Evolutionary conservation across 768 basidiomycete species (phyloP).

Genomic region (Russula griseocarnosa): DNA sequence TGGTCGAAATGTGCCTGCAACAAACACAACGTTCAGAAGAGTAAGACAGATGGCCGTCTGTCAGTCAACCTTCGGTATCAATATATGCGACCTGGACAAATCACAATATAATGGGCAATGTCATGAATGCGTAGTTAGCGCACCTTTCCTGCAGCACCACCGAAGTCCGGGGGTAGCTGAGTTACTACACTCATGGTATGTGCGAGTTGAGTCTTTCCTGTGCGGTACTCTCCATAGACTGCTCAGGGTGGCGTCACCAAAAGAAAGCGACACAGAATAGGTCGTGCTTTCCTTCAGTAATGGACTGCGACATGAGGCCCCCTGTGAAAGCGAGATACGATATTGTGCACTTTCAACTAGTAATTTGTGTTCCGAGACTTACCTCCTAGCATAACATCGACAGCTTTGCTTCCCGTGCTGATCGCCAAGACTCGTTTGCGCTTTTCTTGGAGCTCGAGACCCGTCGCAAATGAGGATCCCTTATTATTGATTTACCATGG

Average conservation of each 20-base stretch:
- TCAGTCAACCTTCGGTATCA: conserved; percentile 68
- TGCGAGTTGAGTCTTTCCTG: conserved; percentile 92
- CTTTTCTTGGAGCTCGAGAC: conserved; percentile 84
- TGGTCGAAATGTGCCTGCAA: conserved; percentile 84
- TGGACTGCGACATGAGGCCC: conserved; percentile 87
- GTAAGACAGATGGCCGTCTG: not conserved
- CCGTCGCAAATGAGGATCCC: conserved; percentile 91
- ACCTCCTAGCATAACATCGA: conserved; percentile 88
- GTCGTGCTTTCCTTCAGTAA: conserved; percentile 67
- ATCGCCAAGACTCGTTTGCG: conserved; percentile 75
- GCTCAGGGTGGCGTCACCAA: conserved; percentile 7
- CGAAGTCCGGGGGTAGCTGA: conserved; percentile 85
- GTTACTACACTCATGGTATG: conserved; percentile 92
- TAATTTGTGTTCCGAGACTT: conserved; percentile 23
- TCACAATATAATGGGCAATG: not conserved
- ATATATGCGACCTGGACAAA: conserved; percentile 75
- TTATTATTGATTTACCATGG: conserved; percentile 33
- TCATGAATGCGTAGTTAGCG: conserved; percentile 12
- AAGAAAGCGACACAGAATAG: not conserved
- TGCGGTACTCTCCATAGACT: conserved; percentile 97
- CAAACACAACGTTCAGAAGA: not conserved
- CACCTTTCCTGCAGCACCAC: conserved; percentile 87
- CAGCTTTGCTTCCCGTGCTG: conserved; percentile 90
- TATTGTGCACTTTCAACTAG: not conserved
- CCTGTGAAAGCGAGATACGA: conserved; percentile 42